A percentile compares a stretch with the other conserved stretches of the same genome.
phyloP scores from a whole-genome alignment of 176 grass and related monocot species.

The Triticum turgidum region DNA sequence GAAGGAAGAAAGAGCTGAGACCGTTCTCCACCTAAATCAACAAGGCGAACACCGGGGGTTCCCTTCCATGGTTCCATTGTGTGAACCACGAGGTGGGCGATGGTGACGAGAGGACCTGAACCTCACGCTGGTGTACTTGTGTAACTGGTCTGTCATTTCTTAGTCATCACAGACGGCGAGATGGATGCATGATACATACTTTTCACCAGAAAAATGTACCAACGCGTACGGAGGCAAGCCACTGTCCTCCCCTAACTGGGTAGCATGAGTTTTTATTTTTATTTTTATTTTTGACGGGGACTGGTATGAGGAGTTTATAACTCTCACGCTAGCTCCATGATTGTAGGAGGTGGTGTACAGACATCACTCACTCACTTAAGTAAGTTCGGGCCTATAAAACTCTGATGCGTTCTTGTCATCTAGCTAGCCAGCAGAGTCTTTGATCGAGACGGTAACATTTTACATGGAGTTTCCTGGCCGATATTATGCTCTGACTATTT shows the following conservation, averaged over 20 bases:
- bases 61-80: too few species aligned
- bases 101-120: background rate
- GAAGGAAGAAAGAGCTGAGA: too few species aligned
- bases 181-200: background rate
- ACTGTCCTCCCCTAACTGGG: too few species aligned
- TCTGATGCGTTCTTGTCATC: background rate
- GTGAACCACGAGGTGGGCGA: background rate
- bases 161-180: background rate
- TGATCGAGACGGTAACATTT: background rate
- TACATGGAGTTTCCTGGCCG: background rate
- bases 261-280: too few species aligned
- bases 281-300: too few species aligned
- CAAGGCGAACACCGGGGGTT: too few species aligned
- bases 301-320: background rate
- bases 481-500: conserved; percentile 25
- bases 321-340: background rate
- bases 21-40: too few species aligned
- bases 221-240: too few species aligned
- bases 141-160: background rate
- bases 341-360: background rate
- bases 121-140: background rate
- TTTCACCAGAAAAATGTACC: too few species aligned
- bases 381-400: background rate
- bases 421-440: background rate
- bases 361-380: background rate